Evolutionary conservation across 305 asterid genomes (phyloP), one percentile per base, ranked within the genome.

Genomic region (Rubia balearica): DNA sequence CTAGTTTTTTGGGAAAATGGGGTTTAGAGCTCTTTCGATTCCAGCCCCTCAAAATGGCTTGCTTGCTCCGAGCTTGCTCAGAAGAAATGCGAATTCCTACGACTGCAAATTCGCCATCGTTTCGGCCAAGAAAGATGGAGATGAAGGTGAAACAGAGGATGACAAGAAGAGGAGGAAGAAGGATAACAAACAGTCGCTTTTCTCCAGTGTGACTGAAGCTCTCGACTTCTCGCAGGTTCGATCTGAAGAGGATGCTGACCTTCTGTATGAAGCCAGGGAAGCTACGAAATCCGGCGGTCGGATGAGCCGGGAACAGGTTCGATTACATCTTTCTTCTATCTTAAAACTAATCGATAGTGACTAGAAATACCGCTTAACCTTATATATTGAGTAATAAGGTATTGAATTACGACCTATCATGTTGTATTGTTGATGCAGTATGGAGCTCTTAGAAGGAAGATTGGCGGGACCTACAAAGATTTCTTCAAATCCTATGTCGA

Each of bases 401-500:
- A n/a, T n/a, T n/a, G n/a, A n/a, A n/a, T n/a, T n/a, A n/a, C n/a
- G n/a, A 30, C 33, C 33, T 30, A 30, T 30, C 33, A 3, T 14
- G 2, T 17, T 56, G 30, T 21, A 9, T 21, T 59, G 30, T 0
- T 59, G 38, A 51, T 76, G 67, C 82, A 90, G 97, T 92, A 92
- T 77, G 96, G 89, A 80, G 98, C 98, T 78, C 80, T 92, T 6
- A 89, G 98, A 84, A 89, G 98, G 85, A 90, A 92, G 85, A 92
- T 92, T 74, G 98, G 98, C 12, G 97, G 98, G 53, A 92, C 98
- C 3, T 90, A 90, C 89, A 86, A 87, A 82, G 97, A 92, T 82
- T 92, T 92, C 92, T 92, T 92, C 90, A 92, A 92, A 77, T 92
- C 98, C 69, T 92, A 92, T 46, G 85, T 90, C 30, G 98, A 92